phyloP scores from a whole-genome alignment of 2,329 filamentous ascomycete genomes.

The Thielaviopsis musarum region DNA sequence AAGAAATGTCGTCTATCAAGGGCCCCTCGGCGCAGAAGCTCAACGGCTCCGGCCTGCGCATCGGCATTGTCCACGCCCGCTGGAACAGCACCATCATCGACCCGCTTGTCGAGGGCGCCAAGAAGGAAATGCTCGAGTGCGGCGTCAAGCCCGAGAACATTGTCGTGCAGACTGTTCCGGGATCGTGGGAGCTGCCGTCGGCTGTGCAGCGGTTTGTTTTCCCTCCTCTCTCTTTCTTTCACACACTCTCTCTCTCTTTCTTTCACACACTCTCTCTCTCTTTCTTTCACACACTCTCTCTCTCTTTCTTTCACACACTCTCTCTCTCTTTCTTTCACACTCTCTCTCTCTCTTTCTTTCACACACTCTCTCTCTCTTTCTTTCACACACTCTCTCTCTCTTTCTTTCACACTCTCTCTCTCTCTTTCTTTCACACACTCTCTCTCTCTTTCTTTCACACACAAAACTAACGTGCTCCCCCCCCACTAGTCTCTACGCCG shows the following conservation, averaged over 20 bases:
- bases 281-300: too few relatives aligned
- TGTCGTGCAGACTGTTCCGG: constrained; percentile 74
- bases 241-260: too few relatives aligned
- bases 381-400: neutral
- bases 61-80: constrained; percentile 88
- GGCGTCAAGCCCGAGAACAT: constrained; percentile 85
- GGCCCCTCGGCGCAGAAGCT: constrained; percentile 40
- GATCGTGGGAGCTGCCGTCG: constrained; percentile 86
- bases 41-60: constrained; percentile 59
- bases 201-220: constrained; percentile 59
- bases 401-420: neutral
- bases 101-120: constrained; percentile 64
- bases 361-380: neutral
- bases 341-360: too few relatives aligned
- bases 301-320: too few relatives aligned
- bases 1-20: constrained; percentile 34
- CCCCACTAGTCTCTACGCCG: constrained; percentile 52
- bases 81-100: constrained; percentile 89
- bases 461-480: neutral
- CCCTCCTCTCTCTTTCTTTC: neutral
- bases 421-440: neutral
- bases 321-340: neutral
- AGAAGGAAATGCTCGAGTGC: constrained; percentile 56
- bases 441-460: neutral
- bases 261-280: too few relatives aligned